phyloP scores from a whole-genome alignment of 495 filamentous ascomycete genomes.

The Xylaria curta region DNA sequence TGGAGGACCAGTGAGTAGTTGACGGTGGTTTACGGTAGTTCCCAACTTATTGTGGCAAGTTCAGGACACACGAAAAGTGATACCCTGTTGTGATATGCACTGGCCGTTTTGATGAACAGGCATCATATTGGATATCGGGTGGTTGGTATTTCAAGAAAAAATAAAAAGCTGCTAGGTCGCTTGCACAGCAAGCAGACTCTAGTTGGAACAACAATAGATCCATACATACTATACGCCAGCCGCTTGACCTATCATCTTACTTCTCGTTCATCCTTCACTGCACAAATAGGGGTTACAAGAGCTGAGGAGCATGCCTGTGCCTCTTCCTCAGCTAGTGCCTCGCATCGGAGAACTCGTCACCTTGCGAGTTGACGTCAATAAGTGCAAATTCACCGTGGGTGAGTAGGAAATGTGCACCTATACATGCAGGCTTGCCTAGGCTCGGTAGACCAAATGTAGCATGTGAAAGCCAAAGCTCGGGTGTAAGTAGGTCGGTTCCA shows the following conservation, averaged over 20 bases:
- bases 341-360: background rate
- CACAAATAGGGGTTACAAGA: conserved; percentile 17
- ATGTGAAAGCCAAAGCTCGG: conserved; percentile 5
- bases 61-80: conserved; percentile 19
- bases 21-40: conserved; percentile 23
- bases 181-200: conserved; percentile 20
- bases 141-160: background rate
- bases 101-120: conserved; percentile 20
- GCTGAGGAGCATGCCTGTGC: background rate
- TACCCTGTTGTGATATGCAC: conserved; percentile 22
- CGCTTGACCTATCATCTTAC: conserved; percentile 18
- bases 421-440: background rate
- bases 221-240: background rate
- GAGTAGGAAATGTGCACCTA: conserved; percentile 2
- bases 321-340: conserved; percentile 1
- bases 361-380: background rate
- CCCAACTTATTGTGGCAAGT: background rate
- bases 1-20: conserved; percentile 25
- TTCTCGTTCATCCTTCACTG: conserved; percentile 3
- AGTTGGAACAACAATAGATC: conserved; percentile 11
- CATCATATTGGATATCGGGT: conserved; percentile 13
- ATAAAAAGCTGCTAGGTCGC: background rate
- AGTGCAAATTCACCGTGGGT: background rate
- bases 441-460: background rate
- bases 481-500: background rate